phyloP scores from a whole-genome alignment of 2,329 filamentous ascomycete species.

The Trichoderma afroharzianum region DNA sequence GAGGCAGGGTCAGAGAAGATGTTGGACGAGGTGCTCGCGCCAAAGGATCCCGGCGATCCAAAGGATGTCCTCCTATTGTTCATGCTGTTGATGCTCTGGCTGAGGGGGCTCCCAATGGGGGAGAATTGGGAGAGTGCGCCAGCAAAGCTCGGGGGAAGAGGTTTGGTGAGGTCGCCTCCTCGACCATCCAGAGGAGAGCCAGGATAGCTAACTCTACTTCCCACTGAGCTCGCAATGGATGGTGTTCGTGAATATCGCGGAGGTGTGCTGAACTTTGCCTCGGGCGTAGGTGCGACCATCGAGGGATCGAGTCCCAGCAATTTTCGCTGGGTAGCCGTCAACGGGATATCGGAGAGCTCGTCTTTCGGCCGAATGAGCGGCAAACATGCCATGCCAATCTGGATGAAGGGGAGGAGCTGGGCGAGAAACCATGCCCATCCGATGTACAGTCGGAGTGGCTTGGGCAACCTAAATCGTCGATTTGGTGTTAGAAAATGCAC shows the following conservation, averaged over 20 bases:
- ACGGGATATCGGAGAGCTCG: constrained; percentile 79
- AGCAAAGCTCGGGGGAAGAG: constrained; percentile 27
- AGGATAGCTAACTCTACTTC: constrained; percentile 54
- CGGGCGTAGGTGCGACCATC: constrained; percentile 60
- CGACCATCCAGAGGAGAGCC: constrained; percentile 57
- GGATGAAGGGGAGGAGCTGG: constrained; percentile 61
- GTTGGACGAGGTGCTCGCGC: constrained; percentile 45
- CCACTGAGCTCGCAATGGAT: constrained; percentile 59
- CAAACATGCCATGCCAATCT: constrained; percentile 66
- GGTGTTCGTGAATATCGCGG: constrained; percentile 80
- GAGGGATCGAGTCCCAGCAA: constrained; percentile 76
- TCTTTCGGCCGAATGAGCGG: constrained; percentile 73
- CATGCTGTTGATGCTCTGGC: constrained; percentile 57
- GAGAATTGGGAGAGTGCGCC: constrained; percentile 47
- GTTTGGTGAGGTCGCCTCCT: constrained; percentile 43
- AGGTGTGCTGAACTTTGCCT: constrained; percentile 72
- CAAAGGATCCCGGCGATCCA: constrained; percentile 53
- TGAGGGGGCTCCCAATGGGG: constrained; percentile 49
- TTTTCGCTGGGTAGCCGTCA: constrained; percentile 72
- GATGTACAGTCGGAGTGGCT: constrained; percentile 34
- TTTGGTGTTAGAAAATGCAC: constrained; percentile 20
- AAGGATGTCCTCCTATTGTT: constrained; percentile 56
- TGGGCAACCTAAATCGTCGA: constrained; percentile 30
- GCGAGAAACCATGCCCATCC: constrained; percentile 45
- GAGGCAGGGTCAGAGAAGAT: constrained; percentile 59